Evolutionary conservation across 1,284 basidiomycete genomes (phyloP), one percentile per base, ranked within the genome.

Genomic region (Ustilago tritici): DNA sequence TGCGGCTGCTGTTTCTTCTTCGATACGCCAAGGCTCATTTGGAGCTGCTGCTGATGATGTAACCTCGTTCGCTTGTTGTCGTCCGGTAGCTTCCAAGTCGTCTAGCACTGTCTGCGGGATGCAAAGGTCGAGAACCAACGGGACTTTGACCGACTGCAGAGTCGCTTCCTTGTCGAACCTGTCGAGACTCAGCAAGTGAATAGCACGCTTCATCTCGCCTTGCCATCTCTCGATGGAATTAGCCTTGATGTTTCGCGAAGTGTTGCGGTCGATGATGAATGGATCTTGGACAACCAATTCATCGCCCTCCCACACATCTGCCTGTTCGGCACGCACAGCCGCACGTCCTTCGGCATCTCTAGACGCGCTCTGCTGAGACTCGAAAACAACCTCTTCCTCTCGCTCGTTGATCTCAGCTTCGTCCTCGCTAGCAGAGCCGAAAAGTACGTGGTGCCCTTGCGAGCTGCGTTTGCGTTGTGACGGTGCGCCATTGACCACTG

Each of bases 281-380:
- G 86, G 86, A 60, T 87, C 86, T 59, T 87, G 86, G 2, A 86
- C 82, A 36, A 87, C 80, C 50, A 87, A 50, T 36, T 76, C 70
- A 34, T 82, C 76, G 10, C 74, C 67, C 3, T 46, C 64, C 85
- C 85, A 87, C 3, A 72, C 61, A 15, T 71, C 71, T 0, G 80
- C 78, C 47, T 82, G 78, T 17, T 80, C 86, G 9, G 65, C 61
- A 35, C 53, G 58, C 40, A 70, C n/a, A 17, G 63, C 59, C 17
- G 49, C 53, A 4, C 58, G 55, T 14, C 61, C 53, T 3, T 55
- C 58, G 23, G 41, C 58, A 41, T 70, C 62, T 32, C 58, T 50
- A 10, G 62, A 64, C 19, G 68, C 68, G 10, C 9, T 15, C 14
- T 53, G 31, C 15, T 53, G 36, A 17, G 34, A 19, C n/a, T 62